These are phyloP conservation scores for Plantago elongata DNA, from an alignment of 257 asterid genomes.

Conservation along the genomic window DNA sequence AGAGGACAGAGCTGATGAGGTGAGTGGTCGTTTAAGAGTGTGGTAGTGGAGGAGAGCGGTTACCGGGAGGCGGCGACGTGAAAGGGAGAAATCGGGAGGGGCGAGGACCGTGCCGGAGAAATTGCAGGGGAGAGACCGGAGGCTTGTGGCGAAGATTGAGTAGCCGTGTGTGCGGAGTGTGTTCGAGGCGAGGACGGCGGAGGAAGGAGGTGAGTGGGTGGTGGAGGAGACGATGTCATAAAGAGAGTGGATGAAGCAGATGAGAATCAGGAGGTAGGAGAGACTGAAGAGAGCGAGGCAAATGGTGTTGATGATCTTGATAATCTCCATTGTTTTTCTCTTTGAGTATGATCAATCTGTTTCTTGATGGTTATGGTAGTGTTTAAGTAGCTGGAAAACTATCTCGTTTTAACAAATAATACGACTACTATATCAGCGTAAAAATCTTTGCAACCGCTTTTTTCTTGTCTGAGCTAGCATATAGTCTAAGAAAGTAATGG, in stretches of 20 bases:
- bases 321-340: constrained; percentile 23
- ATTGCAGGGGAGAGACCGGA: constrained; percentile 35
- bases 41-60: constrained; percentile 53
- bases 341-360: neutral
- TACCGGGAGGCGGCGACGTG: constrained; percentile 49
- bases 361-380: constrained; percentile 1
- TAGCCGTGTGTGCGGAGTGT: constrained; percentile 59
- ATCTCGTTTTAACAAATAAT: too few relatives aligned
- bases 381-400: neutral
- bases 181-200: constrained; percentile 44
- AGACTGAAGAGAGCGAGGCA: constrained; percentile 26
- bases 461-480: too few relatives aligned
- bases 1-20: constrained; percentile 37
- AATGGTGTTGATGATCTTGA: constrained; percentile 30
- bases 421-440: too few relatives aligned
- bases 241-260: constrained; percentile 28
- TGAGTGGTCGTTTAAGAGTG: constrained; percentile 54
- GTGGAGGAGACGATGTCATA: constrained; percentile 27
- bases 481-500: too few relatives aligned
- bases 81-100: constrained; percentile 61
- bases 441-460: too few relatives aligned
- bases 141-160: constrained; percentile 47
- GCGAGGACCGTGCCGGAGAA: constrained; percentile 63
- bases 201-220: constrained; percentile 30
- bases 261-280: constrained; percentile 49